phyloP scores from a whole-genome alignment of 257 asterid genomes.

The Plantago elongata region DNA sequence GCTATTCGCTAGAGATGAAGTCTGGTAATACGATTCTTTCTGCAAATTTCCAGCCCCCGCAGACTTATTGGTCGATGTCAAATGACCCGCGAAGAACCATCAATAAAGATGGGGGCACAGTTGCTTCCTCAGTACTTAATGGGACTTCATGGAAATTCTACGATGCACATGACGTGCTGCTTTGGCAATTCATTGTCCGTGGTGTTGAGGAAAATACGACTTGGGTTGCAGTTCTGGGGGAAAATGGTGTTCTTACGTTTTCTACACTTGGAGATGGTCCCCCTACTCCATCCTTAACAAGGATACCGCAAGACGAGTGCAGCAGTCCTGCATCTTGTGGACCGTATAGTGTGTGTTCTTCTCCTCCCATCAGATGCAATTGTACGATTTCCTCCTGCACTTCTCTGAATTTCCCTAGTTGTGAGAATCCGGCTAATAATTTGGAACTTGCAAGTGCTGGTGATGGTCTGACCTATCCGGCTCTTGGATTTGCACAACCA shows the following conservation, averaged over 20 bases:
- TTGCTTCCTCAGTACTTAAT: constrained; percentile 40
- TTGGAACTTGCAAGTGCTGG: constrained; percentile 61
- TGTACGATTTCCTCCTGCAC: constrained; percentile 72
- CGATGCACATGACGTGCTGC: constrained; percentile 38
- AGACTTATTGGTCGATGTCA: constrained; percentile 83
- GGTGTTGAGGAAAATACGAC: constrained; percentile 40
- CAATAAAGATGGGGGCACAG: constrained; percentile 43
- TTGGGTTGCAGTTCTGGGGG: constrained; percentile 62
- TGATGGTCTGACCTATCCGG: constrained; percentile 49
- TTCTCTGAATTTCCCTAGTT: constrained; percentile 33
- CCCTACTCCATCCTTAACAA: constrained; percentile 31
- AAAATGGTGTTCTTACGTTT: constrained; percentile 57
- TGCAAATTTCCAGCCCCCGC: constrained; percentile 54
- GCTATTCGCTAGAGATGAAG: constrained; percentile 63
- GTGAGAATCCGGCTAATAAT: constrained; percentile 30
- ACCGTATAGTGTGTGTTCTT: constrained; percentile 52
- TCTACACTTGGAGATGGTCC: constrained; percentile 43
- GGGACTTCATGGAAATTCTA: constrained; percentile 77
- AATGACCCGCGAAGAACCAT: constrained; percentile 58
- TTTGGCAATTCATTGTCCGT: constrained; percentile 72
- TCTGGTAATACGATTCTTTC: constrained; percentile 71
- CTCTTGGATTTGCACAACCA: constrained; percentile 53
- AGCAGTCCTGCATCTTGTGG: constrained; percentile 79
- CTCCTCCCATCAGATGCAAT: constrained; percentile 57
- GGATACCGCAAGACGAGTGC: constrained; percentile 68